Evolutionary conservation across 2,329 filamentous ascomycete species (phyloP).

Genomic region (Aspergillus terreus): DNA sequence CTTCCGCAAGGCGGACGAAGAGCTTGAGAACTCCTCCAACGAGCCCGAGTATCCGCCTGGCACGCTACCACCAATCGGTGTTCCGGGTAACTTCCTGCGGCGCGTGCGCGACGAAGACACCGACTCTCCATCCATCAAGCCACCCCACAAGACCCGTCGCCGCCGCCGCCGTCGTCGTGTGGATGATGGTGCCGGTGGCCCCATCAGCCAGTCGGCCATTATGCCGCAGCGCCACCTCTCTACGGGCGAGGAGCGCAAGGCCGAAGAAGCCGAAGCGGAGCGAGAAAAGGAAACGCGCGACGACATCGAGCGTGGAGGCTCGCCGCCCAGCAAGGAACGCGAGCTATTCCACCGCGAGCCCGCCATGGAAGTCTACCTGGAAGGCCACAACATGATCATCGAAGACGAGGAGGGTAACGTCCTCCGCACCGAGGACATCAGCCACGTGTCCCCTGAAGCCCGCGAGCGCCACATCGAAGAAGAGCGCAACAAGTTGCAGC

Average conservation of each 20-base stretch:
- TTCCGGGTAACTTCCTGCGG: conserved; percentile 74
- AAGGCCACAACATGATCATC: conserved; percentile 73
- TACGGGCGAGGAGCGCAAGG: conserved; percentile 20
- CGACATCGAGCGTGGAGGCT: conserved; percentile 34
- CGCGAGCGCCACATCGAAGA: conserved; percentile 55
- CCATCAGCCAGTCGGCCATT: conserved; percentile 86
- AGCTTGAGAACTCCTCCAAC: conserved; percentile 56
- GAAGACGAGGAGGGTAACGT: conserved; percentile 89
- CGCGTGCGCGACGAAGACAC: conserved; percentile 73
- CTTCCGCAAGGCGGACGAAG: conserved; percentile 60
- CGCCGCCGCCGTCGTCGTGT: conserved; percentile 60
- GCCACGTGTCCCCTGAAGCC: conserved; percentile 52
- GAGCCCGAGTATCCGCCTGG: conserved; percentile 64
- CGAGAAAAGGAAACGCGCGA: conserved; percentile 28
- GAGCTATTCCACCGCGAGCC: conserved; percentile 33
- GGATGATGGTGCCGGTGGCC: conserved; percentile 78
- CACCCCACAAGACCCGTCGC: conserved; percentile 40
- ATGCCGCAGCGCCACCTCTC: conserved; percentile 53
- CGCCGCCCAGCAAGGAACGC: conserved; percentile 32
- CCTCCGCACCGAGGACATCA: conserved; percentile 58
- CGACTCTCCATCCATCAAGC: conserved; percentile 53
- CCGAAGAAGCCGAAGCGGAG: conserved; percentile 23
- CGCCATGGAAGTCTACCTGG: conserved; percentile 68
- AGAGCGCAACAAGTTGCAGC: conserved; percentile 52
- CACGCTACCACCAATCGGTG: conserved; percentile 65